phyloP scores from a whole-genome alignment of 2,329 filamentous ascomycete genomes.

The Colletotrichum viniferum region DNA sequence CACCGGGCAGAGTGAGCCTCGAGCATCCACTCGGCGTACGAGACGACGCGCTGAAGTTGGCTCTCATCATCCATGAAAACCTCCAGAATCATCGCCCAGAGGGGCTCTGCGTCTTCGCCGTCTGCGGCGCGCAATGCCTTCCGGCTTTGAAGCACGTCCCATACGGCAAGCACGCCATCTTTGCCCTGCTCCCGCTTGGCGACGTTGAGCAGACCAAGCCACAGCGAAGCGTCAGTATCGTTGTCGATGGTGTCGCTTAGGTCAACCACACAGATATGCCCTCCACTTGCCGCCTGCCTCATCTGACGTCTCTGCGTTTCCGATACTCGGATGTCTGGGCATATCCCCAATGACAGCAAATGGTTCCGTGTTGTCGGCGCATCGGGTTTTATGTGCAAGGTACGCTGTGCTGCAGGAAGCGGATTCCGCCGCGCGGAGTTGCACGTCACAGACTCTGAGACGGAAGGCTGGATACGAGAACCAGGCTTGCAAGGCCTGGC shows the following conservation, averaged over 20 bases:
- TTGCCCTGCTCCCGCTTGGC: slow-evolving; percentile 24
- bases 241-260: slow-evolving; percentile 1
- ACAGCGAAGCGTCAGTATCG: slow-evolving; percentile 20
- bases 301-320: background rate
- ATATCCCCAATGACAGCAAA: background rate
- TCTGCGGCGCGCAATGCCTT: slow-evolving; percentile 26
- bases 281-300: background rate
- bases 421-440: background rate
- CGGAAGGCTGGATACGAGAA: background rate
- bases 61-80: slow-evolving; percentile 30
- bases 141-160: slow-evolving; percentile 28
- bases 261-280: background rate
- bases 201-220: slow-evolving; percentile 23
- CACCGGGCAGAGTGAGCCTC: slow-evolving; percentile 43
- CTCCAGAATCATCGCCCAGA: slow-evolving; percentile 32
- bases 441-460: background rate
- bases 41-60: slow-evolving; percentile 35
- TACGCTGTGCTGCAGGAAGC: background rate
- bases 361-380: background rate
- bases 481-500: background rate
- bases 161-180: slow-evolving; percentile 28
- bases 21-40: slow-evolving; percentile 48
- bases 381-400: background rate
- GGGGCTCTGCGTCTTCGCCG: slow-evolving; percentile 26
- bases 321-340: background rate